These are phyloP conservation scores for Solanum okadae DNA, from an alignment of 257 asterid species.

Conservation along the genomic window DNA sequence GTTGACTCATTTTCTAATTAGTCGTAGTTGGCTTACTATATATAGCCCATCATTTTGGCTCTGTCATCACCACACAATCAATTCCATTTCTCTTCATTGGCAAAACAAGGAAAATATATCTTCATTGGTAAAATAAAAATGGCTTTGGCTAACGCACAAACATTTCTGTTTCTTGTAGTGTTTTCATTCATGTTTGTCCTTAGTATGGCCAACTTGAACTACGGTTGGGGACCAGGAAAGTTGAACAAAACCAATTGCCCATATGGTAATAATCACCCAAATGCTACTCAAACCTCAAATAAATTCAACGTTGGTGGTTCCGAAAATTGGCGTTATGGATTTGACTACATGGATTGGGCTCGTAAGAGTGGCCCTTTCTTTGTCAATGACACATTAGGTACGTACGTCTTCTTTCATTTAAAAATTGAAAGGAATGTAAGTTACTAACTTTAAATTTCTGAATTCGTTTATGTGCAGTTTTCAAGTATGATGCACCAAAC, in stretches of 20 bases:
- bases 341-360: constrained; percentile 65
- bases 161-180: constrained; percentile 2
- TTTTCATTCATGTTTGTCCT: not conserved
- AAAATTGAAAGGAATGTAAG: too few relatives aligned
- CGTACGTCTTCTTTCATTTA: constrained; percentile 1
- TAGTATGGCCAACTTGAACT: constrained; percentile 20
- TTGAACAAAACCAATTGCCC: constrained; percentile 17
- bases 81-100: not conserved
- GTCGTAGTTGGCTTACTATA: not conserved
- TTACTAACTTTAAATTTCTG: not conserved
- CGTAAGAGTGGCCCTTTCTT: constrained; percentile 44
- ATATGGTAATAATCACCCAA: constrained; percentile 12
- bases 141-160: constrained; percentile 10
- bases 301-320: constrained; percentile 46
- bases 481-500: constrained; percentile 57
- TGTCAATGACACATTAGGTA: constrained; percentile 55
- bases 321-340: constrained; percentile 57
- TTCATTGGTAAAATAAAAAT: not conserved
- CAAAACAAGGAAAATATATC: not conserved
- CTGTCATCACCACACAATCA: not conserved
- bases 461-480: constrained; percentile 20
- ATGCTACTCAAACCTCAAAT: constrained; percentile 23
- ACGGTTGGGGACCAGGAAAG: constrained; percentile 17
- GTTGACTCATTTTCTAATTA: not conserved
- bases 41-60: not conserved